Conservation (phyloP, 352 stramenopile genomes). For the Lagenidium sp. region DNA sequence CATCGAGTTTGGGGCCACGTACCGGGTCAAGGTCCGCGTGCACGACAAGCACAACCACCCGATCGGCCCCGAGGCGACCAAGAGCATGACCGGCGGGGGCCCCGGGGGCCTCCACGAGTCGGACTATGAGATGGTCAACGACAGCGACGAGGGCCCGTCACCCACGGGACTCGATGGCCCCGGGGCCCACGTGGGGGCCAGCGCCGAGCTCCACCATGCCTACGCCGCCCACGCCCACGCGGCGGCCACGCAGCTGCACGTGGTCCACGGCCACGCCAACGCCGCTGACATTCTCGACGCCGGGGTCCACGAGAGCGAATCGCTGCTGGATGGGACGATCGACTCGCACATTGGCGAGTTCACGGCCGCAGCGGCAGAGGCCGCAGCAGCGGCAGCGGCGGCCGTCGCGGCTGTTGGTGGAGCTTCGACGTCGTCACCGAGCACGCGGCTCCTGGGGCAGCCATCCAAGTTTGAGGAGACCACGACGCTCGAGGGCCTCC, state of each 20-base stretch:
- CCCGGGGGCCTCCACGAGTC: conserved; percentile 37
- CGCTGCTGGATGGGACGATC: conserved; percentile 41
- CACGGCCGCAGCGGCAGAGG: conserved; percentile 12
- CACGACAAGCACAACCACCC: conserved; percentile 74
- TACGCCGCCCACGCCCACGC: background rate
- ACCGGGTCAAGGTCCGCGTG: conserved; percentile 61
- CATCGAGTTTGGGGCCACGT: conserved; percentile 46
- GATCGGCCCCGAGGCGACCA: conserved; percentile 57
- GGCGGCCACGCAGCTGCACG: background rate
- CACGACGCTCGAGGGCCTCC: conserved; percentile 20
- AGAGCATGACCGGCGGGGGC: too few relatives aligned
- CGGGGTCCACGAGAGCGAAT: conserved; percentile 37
- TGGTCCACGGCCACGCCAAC: conserved; percentile 18
- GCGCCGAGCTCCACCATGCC: too few relatives aligned
- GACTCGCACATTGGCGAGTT: conserved; percentile 43
- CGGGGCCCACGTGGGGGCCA: conserved; percentile 5
- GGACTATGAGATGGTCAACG: conserved; percentile 40
- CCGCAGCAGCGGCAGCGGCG: conserved; percentile 12
- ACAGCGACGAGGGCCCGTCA: conserved; percentile 10
- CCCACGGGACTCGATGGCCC: conserved; percentile 2
- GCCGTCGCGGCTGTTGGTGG: background rate
- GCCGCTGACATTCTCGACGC: conserved; percentile 31
- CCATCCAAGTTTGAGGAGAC: conserved; percentile 14
- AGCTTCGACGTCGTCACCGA: background rate
- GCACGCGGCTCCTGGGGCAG: background rate